These are phyloP conservation scores for Aschersonia sp. DNA, from an alignment of 2,329 filamentous ascomycete genomes.

Conservation along the genomic window DNA sequence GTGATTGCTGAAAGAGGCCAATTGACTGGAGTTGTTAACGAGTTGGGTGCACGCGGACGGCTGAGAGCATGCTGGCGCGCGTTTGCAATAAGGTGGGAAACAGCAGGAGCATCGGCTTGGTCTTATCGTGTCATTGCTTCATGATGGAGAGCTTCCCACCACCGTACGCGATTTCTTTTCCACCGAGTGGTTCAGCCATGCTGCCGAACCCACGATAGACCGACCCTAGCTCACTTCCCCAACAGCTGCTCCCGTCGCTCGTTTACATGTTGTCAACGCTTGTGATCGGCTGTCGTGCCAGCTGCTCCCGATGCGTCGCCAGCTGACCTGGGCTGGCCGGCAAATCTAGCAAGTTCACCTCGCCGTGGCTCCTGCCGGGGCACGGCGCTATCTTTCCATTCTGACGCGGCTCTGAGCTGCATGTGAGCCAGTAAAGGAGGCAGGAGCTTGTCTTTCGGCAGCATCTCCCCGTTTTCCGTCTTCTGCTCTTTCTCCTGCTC, in stretches of 20 bases:
- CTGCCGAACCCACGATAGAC: no score
- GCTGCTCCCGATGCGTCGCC: background rate
- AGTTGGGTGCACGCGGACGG: background rate
- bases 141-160: background rate
- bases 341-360: background rate
- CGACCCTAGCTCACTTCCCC: background rate
- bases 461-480: background rate
- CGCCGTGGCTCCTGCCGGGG: background rate
- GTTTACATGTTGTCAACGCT: background rate
- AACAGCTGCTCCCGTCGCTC: background rate
- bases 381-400: background rate
- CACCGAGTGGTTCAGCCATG: no score
- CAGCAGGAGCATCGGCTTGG: background rate
- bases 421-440: background rate
- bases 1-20: background rate
- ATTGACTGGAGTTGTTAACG: background rate
- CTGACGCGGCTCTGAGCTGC: background rate
- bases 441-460: background rate
- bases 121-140: background rate
- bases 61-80: background rate
- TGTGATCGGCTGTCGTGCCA: background rate
- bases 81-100: background rate
- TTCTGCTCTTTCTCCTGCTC: background rate
- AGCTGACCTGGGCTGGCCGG: background rate
- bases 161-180: no score